Evolutionary conservation across 2,329 filamentous ascomycete species (phyloP).

Genomic region (Claviceps africana): DNA sequence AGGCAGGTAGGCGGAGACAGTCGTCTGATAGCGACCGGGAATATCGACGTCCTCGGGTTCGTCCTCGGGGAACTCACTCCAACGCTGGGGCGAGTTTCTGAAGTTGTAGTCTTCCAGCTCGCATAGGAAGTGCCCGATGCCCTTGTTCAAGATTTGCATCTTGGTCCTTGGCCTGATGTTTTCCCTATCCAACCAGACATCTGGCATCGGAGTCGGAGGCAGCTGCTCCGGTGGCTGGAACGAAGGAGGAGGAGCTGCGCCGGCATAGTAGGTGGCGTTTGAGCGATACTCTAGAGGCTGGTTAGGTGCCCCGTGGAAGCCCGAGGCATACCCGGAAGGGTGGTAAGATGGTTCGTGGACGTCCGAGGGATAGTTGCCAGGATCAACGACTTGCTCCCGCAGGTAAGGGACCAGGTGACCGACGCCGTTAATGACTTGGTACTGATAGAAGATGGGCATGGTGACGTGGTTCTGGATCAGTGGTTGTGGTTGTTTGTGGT

Average conservation of each 20-base stretch:
- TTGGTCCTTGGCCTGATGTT: background rate
- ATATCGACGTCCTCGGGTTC: background rate
- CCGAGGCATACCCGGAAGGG: background rate
- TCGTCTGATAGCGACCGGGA: background rate
- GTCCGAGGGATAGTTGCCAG: background rate
- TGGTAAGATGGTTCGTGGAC: background rate
- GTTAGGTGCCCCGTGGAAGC: no score
- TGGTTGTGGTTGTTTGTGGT: background rate
- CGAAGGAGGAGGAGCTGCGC: background rate
- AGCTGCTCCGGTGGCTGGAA: background rate
- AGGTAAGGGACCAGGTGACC: background rate
- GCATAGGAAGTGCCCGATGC: background rate
- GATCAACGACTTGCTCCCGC: background rate
- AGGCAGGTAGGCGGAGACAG: background rate
- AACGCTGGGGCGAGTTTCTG: background rate
- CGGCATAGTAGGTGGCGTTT: background rate
- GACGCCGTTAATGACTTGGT: background rate
- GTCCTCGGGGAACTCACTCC: conserved; percentile 2
- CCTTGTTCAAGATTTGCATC: background rate
- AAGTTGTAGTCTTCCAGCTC: conserved; percentile 3
- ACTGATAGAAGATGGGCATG: background rate
- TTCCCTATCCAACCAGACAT: background rate
- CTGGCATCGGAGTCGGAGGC: background rate
- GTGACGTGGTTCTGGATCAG: background rate
- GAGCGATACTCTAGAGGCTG: background rate